Evolutionary conservation across 805 yeast genomes (phyloP).

Genomic region (Teunomyces lycoperdinae): DNA sequence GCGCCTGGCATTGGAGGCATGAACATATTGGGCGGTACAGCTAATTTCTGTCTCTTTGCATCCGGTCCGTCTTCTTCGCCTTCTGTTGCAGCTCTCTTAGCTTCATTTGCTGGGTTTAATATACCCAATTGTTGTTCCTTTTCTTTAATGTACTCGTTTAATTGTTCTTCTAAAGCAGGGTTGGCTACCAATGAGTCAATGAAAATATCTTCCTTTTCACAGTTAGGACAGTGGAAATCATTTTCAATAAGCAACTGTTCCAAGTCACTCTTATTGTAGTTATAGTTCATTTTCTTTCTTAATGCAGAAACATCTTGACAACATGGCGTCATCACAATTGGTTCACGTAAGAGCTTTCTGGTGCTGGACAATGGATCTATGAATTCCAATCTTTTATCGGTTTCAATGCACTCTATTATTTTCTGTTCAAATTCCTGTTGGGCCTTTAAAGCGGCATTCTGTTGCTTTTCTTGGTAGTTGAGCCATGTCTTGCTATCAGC

Average conservation of each 20-base stretch:
- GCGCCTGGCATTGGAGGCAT: constrained; percentile 11
- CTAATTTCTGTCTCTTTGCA: constrained; percentile 26
- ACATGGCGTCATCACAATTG: constrained; percentile 78
- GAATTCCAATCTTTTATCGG: constrained; percentile 40
- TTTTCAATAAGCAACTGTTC: constrained; percentile 60
- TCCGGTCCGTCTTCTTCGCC: constrained; percentile 18
- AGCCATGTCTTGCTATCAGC: constrained; percentile 94
- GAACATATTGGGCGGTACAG: constrained; percentile 13
- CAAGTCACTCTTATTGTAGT: constrained; percentile 35
- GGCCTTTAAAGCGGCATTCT: constrained; percentile 44
- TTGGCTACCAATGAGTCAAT: constrained; percentile 70
- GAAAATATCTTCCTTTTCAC: constrained; percentile 69
- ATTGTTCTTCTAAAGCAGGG: constrained; percentile 52
- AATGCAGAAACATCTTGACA: constrained; percentile 59
- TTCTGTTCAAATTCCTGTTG: constrained; percentile 51
- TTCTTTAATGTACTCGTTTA: constrained; percentile 48
- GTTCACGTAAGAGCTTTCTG: constrained; percentile 60
- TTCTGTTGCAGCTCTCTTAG: constrained; percentile 17
- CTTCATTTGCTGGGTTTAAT: constrained; percentile 27
- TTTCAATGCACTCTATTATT: constrained; percentile 26
- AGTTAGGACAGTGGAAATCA: constrained; percentile 89
- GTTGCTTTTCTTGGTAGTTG: constrained; percentile 70
- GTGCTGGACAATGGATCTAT: constrained; percentile 57
- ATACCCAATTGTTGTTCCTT: constrained; percentile 32
- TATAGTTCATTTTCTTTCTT: constrained; percentile 45